Evolutionary conservation across 2,329 filamentous ascomycete genomes (phyloP), one percentile per base, ranked within the genome.

Genomic region (Monascus ruber): DNA sequence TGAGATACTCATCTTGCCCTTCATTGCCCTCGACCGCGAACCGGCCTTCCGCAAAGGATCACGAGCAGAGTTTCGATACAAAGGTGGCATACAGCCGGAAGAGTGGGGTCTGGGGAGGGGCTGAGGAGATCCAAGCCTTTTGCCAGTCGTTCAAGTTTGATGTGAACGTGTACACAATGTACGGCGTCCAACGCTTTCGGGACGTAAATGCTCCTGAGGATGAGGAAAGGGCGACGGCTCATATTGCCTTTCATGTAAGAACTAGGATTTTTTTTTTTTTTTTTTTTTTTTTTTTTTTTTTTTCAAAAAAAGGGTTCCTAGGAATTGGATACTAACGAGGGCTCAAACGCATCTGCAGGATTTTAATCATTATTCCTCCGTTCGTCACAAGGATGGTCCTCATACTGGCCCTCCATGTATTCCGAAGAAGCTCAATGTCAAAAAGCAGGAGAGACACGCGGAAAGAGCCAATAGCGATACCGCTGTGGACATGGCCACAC

Each of bases 61-160:
- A 75, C 40, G 66, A 77, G 51, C 69, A 72, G 50, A 71, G 77
- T 50, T 71, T 79, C 49, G 69, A 69, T 53, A 67, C 68, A 28
- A 76, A 79, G 55, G 64, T 83, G 8, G 60, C 68, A 44, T 65
- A 68, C 40, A 81, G 83, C 70, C 71, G 74, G 26, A 70, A 72
- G 50, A 67, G 70, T 26, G 74, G 75, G 37, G 73, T 73, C 31
- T 83, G 74, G 60, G 80, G 77, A 25, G 79, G 80, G 53, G 78
- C 82, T 42, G 71, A 80, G 63, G 78, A 83, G 59, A 72, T 85
- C 34, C 70, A 71, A 27, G 80, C 80, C 5, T 83, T 83, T 58
- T 73, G 74, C 26, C 70, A 74, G 40, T 73, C 72, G 24, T 81
- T 72, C 54, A 66, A 72, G 37, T 71, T 72, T 38, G 73, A 82